Base-by-base conservation (phyloP, 2,329 filamentous ascomycete species). In the Aureobasidium zeae region DNA sequence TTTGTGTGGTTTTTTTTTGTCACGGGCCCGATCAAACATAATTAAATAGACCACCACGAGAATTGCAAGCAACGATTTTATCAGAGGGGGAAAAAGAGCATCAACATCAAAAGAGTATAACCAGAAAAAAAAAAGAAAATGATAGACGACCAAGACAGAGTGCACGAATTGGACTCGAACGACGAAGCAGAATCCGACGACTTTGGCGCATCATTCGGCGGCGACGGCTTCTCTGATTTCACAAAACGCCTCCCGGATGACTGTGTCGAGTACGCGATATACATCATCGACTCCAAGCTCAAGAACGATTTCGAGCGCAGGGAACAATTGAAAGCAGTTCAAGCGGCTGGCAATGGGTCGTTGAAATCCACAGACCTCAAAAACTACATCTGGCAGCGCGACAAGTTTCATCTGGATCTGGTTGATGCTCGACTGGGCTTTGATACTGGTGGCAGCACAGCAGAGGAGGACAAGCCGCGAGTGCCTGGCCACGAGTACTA, bases 371-470 rank as follows among this genome's bases (percentile, higher is more conserved):
- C 72, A 2, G 65, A 86, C 6, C 71, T 89, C n/a, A 80, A 77
- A 52, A 81, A 85, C 49, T 94, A 95, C 55, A 94, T 98, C 49
- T 98, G 91, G 91, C 91, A 98, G 60, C 77, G 87, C 10, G 87
- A 94, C 42, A 66, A 71, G 0, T 43, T 98, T 50, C 73, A 71
- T n/a, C 65, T 94, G 5, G 75, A 82, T 13, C 61, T 77, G 19
- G 19, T 38, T 21, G 58, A 66, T 31, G 70, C 70, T n/a, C 29
- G 34, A 70, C 55, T 81, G 12, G 33, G 52, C n/a, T 30, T 39
- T 9, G 52, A 52, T 11, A 34, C 33, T 19, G 32, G 46, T 10
- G 22, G 33, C 21, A 13, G 12, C 5, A 12, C 34, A 9, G 22
- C 19, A 11, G 10, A 30, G 4, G 10, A 31, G 11, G 41, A 44